Base-by-base conservation (phyloP, 164 flowering plant genomes). In the Magnolia officinalis region DNA sequence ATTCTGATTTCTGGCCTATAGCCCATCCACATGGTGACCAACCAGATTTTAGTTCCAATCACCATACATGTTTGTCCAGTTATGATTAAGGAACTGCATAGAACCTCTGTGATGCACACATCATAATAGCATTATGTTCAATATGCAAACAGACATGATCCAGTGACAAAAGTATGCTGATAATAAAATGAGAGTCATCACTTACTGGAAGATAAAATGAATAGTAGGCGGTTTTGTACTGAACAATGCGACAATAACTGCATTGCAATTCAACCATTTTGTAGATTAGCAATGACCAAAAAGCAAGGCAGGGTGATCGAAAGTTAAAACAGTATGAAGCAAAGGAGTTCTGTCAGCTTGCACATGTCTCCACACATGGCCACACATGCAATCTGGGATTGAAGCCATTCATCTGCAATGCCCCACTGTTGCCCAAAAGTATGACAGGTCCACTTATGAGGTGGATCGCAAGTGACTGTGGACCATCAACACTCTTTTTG, bases 181-280 rank as follows among this genome's bases (percentile, higher is more conserved):
- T 68, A 19, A 68, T 37, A 68, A 68, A 19, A 68, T 68, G 71
- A 73, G 23, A 55, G 52, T 16, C 58, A 63, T 50, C 55, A 88
- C 98, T 88, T 78, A 96, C 99, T 24, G 99, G 96, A 76, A 96
- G 93, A 81, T 96, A 94, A 84, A 96, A 96, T 73, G 99, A 96
- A 78, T 96, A 94, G 82, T 94, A 96, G 50, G 99, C 92, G 63
- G 99, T 96, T 78, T 96, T 96, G 87, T 90, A 96, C 88, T 94
- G 96, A 75, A 96, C 99, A 83, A 96, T 96, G 70, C 98, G 90
- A 13, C 87, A 91, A 79, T 96, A 96, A 75, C 98, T 96, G 93
- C 90, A 86, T 8, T 50, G 67, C 72, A 73, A 74, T 31, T 63
- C 45, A 69, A 77, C 31, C 52, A 37, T 71, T 26, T 71, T 72